Evolutionary conservation across 2,329 filamentous ascomycete genomes (phyloP).

Genomic region (Cladophialophora psammophila): DNA sequence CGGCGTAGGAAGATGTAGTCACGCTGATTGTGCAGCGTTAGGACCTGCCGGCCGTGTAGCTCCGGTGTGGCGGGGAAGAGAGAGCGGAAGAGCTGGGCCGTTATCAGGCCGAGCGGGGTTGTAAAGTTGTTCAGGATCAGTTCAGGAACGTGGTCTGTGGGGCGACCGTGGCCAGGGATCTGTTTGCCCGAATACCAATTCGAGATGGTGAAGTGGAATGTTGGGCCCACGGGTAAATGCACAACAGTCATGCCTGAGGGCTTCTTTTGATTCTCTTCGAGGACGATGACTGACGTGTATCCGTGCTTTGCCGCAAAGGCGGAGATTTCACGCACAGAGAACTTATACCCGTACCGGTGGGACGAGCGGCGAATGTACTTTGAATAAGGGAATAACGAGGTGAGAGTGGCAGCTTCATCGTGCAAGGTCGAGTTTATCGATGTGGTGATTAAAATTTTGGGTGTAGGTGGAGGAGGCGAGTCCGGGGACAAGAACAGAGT

Average conservation of each 20-base stretch:
- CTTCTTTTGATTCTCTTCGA: constrained; percentile 85
- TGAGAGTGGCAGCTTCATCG: constrained; percentile 78
- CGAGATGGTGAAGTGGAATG: constrained; percentile 88
- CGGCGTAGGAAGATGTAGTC: constrained; percentile 94
- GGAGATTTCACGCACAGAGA: constrained; percentile 88
- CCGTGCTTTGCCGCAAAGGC: constrained; percentile 81
- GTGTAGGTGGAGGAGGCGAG: constrained; percentile 60
- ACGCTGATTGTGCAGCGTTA: constrained; percentile 92
- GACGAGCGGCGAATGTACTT: constrained; percentile 84
- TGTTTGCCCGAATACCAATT: constrained; percentile 91
- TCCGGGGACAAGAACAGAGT: constrained; percentile 56
- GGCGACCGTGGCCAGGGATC: constrained; percentile 86
- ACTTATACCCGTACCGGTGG: constrained; percentile 86
- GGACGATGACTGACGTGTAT: constrained; percentile 82
- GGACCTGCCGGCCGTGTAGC: constrained; percentile 83
- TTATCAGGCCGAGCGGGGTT: constrained; percentile 86
- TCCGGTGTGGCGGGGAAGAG: constrained; percentile 84
- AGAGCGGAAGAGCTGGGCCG: constrained; percentile 81
- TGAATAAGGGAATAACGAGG: constrained; percentile 79
- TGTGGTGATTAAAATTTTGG: constrained; percentile 92
- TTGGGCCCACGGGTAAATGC: constrained; percentile 83
- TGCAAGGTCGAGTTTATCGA: constrained; percentile 88
- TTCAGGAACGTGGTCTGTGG: constrained; percentile 89
- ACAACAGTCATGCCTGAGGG: constrained; percentile 83
- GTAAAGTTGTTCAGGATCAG: constrained; percentile 93